phyloP scores from a whole-genome alignment of 2,329 filamentous ascomycete species.

The Sporothrix variecibatus region DNA sequence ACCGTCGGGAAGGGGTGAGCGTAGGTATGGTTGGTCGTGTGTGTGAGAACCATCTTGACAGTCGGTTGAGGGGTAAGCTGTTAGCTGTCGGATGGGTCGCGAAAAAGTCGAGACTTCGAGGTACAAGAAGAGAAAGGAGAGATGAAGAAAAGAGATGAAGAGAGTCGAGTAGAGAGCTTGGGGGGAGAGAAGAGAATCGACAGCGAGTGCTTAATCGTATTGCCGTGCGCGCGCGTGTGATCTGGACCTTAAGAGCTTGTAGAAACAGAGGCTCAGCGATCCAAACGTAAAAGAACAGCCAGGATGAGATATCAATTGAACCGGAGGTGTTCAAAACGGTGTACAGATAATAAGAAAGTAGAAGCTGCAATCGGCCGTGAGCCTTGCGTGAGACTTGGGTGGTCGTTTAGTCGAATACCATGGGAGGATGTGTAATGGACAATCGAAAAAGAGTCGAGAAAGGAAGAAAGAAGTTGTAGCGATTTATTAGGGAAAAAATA shows the following conservation, averaged over 20 bases:
- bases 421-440: not conserved
- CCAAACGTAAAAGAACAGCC: constrained; percentile 13
- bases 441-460: not conserved
- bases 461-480: not conserved
- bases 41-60: constrained; percentile 60
- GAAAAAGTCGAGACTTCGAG: not conserved
- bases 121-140: not conserved
- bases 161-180: not conserved
- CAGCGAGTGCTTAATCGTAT: not conserved
- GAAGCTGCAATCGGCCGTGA: constrained; percentile 1
- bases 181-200: not conserved
- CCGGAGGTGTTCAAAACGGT: not conserved
- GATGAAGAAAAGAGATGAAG: not conserved
- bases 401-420: constrained; percentile 18
- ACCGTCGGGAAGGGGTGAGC: constrained; percentile 82
- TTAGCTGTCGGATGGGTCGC: not conserved
- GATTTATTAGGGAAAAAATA: constrained; percentile 21
- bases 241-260: constrained; percentile 27
- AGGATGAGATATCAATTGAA: not conserved
- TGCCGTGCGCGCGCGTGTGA: not conserved
- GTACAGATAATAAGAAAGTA: not conserved
- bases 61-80: not conserved
- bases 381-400: not conserved
- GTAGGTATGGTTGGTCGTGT: constrained; percentile 71
- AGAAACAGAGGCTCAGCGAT: constrained; percentile 29